A percentile compares a stretch with the other conserved stretches of the same genome.
These are phyloP conservation scores for Croton laevigatus DNA, from an alignment of 441 rosid genomes.

Conservation along the genomic window DNA sequence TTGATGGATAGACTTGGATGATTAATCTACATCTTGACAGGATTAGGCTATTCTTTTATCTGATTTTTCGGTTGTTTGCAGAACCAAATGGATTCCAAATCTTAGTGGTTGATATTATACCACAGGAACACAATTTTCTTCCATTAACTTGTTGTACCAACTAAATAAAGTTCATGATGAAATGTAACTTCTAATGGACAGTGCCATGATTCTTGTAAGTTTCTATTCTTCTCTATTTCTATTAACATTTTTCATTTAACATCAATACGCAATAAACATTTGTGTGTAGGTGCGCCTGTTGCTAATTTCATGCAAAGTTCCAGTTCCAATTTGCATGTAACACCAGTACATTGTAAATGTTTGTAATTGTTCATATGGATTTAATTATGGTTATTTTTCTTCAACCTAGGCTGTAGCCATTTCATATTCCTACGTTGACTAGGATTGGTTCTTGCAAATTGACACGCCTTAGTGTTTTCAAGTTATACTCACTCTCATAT, in stretches of 20 bases:
- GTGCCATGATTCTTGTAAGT: constrained; percentile 24
- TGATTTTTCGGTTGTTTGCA: constrained; percentile 22
- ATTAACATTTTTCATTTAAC: neutral
- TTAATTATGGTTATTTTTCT: neutral
- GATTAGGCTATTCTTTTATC: constrained; percentile 23
- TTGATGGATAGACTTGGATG: constrained; percentile 10
- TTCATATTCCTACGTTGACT: neutral
- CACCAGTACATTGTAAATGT: no score
- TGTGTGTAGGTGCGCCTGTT: no score
- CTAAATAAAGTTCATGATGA: constrained; percentile 26
- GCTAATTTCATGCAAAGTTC: neutral
- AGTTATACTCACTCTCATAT: no score
- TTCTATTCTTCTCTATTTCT: neutral
- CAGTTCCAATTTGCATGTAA: neutral
- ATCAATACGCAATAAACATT: no score
- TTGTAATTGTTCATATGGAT: neutral
- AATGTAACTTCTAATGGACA: constrained; percentile 15
- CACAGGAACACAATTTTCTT: constrained; percentile 13
- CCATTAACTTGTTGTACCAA: constrained; percentile 28
- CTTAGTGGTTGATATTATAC: constrained; percentile 11
- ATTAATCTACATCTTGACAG: constrained; percentile 21
- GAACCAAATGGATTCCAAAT: constrained; percentile 15
- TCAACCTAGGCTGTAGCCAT: neutral
- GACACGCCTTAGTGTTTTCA: neutral
- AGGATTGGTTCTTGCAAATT: neutral